Percentiles rank a stretch among this genome's conserved stretches.
Conservation (phyloP, 805 yeast genomes). For the Candida pini region DNA sequence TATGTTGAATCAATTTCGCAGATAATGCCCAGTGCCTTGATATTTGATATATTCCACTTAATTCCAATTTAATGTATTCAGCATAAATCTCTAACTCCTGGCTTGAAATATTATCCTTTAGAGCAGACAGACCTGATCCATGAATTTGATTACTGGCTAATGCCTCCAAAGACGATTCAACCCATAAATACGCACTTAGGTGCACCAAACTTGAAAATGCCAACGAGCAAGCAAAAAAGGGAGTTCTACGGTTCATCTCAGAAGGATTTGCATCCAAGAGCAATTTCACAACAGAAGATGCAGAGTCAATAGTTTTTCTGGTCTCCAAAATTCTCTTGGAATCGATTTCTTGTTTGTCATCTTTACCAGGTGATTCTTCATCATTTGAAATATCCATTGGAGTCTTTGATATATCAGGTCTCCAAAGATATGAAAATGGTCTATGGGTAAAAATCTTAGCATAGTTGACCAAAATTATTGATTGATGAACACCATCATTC, state of each 20-base stretch:
- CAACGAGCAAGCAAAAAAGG: conserved; percentile 46
- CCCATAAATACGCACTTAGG: conserved; percentile 49
- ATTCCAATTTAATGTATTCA: conserved; percentile 44
- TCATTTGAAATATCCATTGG: conserved; percentile 28
- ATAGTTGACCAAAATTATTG: conserved; percentile 41
- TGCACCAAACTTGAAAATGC: conserved; percentile 50
- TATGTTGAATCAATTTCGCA: conserved; percentile 39
- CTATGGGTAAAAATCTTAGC: conserved; percentile 52
- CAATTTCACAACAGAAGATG: conserved; percentile 41
- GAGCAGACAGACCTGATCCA: conserved; percentile 9
- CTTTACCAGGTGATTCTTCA: conserved; percentile 26
- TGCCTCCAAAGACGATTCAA: conserved; percentile 31
- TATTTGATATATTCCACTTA: conserved; percentile 43
- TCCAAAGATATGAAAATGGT: conserved; percentile 49
- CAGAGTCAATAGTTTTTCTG: conserved; percentile 48
- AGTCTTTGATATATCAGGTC: conserved; percentile 39
- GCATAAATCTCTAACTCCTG: conserved; percentile 39
- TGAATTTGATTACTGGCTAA: conserved; percentile 9
- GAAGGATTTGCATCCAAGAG: conserved; percentile 44
- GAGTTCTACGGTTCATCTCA: conserved; percentile 39
- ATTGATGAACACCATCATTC: conserved; percentile 51
- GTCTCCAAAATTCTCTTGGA: conserved; percentile 46
- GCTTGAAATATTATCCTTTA: conserved; percentile 21
- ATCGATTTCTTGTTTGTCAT: conserved; percentile 31
- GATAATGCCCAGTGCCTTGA: conserved; percentile 49